phyloP scores from a whole-genome alignment of 768 basidiomycete species.

The Naganishia friedmannii region DNA sequence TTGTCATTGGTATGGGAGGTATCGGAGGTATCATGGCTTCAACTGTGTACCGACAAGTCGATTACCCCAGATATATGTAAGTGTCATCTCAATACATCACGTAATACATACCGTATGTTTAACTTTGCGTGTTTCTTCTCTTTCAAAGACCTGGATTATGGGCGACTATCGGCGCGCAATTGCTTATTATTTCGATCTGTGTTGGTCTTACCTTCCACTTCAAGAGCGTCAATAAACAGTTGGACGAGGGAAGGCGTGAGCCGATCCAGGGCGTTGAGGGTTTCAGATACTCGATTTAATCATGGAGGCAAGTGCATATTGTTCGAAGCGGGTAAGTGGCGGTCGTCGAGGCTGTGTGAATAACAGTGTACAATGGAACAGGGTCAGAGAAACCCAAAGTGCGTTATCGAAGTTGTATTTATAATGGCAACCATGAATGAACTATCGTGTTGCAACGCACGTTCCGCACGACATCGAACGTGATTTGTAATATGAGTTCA shows the following conservation, averaged over 20 bases:
- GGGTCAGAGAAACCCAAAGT: background rate
- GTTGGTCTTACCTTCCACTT: conserved; percentile 20
- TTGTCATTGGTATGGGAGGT: conserved; percentile 40
- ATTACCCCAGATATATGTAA: conserved; percentile 34
- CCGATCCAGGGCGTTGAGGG: conserved; percentile 28
- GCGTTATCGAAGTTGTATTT: background rate
- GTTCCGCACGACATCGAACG: background rate
- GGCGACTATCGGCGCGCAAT: conserved; percentile 28
- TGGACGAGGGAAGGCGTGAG: conserved; percentile 22
- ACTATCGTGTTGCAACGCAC: background rate
- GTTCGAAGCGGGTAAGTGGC: background rate
- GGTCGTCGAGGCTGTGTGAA: background rate
- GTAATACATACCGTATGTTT: background rate
- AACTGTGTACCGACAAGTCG: conserved; percentile 34
- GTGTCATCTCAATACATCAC: background rate
- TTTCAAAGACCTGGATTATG: conserved; percentile 25
- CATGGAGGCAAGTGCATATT: background rate
- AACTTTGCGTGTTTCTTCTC: background rate
- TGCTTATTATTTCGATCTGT: conserved; percentile 29
- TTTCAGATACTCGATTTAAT: conserved; percentile 31
- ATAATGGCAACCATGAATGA: background rate
- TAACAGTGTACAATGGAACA: background rate
- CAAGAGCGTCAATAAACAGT: conserved; percentile 8
- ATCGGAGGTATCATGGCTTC: conserved; percentile 40
- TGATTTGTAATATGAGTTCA: no score